phyloP scores from a whole-genome alignment of 2,329 filamentous ascomycete genomes.

The Rutstroemia sp. region DNA sequence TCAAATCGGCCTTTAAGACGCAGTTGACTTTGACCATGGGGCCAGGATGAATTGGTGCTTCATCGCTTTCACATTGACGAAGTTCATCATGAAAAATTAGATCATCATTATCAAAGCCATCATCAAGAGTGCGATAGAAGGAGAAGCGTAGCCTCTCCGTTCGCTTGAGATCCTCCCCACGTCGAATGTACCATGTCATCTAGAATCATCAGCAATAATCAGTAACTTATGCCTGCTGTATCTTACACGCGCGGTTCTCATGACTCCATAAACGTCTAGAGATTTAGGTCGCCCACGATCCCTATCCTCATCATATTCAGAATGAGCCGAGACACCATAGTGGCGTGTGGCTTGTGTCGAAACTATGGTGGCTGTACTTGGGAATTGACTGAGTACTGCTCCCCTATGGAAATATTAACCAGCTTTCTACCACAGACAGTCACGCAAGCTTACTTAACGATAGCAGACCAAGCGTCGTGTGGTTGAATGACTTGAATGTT shows the following conservation, averaged over 20 bases:
- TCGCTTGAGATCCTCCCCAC: slow-evolving; percentile 14
- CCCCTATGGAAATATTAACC: slow-evolving; percentile 9
- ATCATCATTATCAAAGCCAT: background rate
- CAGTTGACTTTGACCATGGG: background rate
- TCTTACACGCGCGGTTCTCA: background rate
- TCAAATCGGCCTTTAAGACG: background rate
- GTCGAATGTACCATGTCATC: slow-evolving; percentile 22
- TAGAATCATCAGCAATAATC: background rate
- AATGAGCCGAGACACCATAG: slow-evolving; percentile 14
- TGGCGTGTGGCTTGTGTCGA: slow-evolving; percentile 17
- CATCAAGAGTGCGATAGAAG: slow-evolving; percentile 12
- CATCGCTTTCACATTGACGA: background rate
- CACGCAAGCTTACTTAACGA: slow-evolving; percentile 16
- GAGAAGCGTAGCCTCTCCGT: slow-evolving; percentile 11
- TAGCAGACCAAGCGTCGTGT: slow-evolving; percentile 17
- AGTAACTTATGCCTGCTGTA: background rate
- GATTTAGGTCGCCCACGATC: slow-evolving; percentile 8
- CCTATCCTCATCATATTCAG: background rate
- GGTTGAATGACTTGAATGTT: slow-evolving; percentile 19
- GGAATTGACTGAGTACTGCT: slow-evolving; percentile 16
- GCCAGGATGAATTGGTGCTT: background rate
- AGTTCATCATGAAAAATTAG: slow-evolving; percentile 14
- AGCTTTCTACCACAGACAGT: background rate
- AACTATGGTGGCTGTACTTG: slow-evolving; percentile 10
- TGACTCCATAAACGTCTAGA: background rate